These are phyloP conservation scores for Penicillium sp. DNA, from an alignment of 2,329 filamentous ascomycete genomes.

Conservation along the genomic window DNA sequence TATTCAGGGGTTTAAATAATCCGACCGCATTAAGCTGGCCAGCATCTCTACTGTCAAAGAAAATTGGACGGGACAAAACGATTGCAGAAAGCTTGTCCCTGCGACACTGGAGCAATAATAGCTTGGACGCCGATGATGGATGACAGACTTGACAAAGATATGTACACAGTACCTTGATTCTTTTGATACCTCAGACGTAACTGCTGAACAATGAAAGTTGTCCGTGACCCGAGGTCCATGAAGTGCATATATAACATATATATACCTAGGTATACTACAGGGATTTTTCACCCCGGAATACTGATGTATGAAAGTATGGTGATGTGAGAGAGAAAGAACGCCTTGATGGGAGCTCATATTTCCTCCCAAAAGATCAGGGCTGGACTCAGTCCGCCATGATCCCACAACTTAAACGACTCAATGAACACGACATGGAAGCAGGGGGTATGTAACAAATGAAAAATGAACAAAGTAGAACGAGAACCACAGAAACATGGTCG, in stretches of 20 bases:
- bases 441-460: slow-evolving; percentile 6
- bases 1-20: no score
- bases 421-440: not conserved
- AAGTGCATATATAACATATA: not conserved
- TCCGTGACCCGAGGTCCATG: not conserved
- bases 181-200: no score
- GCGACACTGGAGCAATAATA: no score
- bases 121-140: no score
- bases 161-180: no score
- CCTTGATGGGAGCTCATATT: not conserved
- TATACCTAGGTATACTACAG: not conserved
- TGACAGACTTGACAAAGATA: no score
- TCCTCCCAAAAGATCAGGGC: not conserved
- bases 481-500: not conserved
- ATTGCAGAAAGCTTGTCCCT: no score
- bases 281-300: not conserved
- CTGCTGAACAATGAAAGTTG: no score
- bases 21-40: no score
- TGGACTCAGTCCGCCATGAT: not conserved
- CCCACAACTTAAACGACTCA: not conserved
- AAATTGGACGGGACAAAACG: no score
- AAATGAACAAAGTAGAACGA: not conserved
- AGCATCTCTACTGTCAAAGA: no score
- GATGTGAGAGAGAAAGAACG: not conserved
- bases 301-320: not conserved